Conservation (phyloP, 2,329 filamentous ascomycete genomes). For the Dissoconium aciculare region DNA sequence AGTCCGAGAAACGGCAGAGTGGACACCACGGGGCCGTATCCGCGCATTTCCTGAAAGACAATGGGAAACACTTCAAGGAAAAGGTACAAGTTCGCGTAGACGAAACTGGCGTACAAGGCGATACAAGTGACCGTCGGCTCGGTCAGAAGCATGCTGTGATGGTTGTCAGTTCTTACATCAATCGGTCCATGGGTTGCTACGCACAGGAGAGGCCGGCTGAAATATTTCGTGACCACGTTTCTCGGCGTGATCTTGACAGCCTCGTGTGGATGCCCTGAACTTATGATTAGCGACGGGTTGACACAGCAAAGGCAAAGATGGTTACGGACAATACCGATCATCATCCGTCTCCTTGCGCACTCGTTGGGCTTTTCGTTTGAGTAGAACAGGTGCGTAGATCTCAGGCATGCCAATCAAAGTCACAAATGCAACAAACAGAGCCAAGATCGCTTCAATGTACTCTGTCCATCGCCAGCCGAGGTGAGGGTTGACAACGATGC, state of each 20-base stretch:
- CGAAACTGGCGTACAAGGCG: conserved; percentile 12
- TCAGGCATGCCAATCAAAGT: conserved; percentile 26
- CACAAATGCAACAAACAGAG: conserved; percentile 17
- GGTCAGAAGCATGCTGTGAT: conserved; percentile 30
- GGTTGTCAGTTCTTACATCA: too few species aligned
- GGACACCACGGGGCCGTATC: conserved; percentile 29
- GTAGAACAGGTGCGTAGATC: conserved; percentile 26
- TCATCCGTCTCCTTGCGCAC: conserved; percentile 28
- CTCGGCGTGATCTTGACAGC: conserved; percentile 27
- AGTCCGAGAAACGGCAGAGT: conserved; percentile 30
- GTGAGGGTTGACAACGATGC: conserved; percentile 25
- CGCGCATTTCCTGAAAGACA: conserved; percentile 30
- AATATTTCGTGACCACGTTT: conserved; percentile 30
- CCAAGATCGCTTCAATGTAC: conserved; percentile 28
- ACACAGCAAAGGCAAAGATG: not conserved
- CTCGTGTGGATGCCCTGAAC: conserved; percentile 31
- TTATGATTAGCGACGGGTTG: not conserved
- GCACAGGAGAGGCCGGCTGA: conserved; percentile 25
- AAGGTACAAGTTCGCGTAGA: conserved; percentile 35
- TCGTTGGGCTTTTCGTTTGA: conserved; percentile 26
- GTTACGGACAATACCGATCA: conserved; percentile 21
- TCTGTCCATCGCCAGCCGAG: conserved; percentile 28
- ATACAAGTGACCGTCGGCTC: conserved; percentile 34
- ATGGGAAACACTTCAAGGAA: conserved; percentile 35
- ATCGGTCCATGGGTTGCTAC: too few species aligned